Evolutionary conservation across 148 eudicot species (phyloP).

Genomic region (Rhododendron ferrugineum): DNA sequence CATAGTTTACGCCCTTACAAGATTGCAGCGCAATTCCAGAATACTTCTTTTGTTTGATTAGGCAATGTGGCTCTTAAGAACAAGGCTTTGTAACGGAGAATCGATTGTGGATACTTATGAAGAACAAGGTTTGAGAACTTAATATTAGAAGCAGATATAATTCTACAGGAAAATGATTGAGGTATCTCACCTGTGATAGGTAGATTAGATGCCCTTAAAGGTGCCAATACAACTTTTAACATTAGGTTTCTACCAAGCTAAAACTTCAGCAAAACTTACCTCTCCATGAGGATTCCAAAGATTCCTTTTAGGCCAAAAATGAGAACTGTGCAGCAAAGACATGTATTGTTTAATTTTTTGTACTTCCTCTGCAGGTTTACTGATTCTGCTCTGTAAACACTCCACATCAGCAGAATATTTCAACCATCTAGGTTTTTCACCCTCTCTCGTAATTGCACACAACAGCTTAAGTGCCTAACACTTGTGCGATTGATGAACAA

Average conservation of each 20-base stretch:
- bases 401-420: not conserved
- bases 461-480: not conserved
- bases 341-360: not conserved
- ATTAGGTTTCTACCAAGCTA: not conserved
- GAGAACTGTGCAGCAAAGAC: not conserved
- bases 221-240: not conserved
- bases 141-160: not conserved
- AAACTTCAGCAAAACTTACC: not conserved
- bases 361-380: not conserved
- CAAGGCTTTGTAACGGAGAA: not conserved
- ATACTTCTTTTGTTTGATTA: not conserved
- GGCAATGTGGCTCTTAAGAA: not conserved
- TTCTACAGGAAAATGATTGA: not conserved
- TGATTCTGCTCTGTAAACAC: not conserved
- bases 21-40: not conserved
- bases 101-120: not conserved
- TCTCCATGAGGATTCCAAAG: not conserved
- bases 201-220: not conserved
- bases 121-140: not conserved
- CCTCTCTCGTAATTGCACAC: not conserved
- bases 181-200: not conserved
- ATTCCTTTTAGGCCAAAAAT: not conserved
- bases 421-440: not conserved
- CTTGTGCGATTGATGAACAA: not conserved
- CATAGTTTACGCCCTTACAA: not conserved